phyloP scores from a whole-genome alignment of 257 asterid genomes.

The Anisodus tanguticus region DNA sequence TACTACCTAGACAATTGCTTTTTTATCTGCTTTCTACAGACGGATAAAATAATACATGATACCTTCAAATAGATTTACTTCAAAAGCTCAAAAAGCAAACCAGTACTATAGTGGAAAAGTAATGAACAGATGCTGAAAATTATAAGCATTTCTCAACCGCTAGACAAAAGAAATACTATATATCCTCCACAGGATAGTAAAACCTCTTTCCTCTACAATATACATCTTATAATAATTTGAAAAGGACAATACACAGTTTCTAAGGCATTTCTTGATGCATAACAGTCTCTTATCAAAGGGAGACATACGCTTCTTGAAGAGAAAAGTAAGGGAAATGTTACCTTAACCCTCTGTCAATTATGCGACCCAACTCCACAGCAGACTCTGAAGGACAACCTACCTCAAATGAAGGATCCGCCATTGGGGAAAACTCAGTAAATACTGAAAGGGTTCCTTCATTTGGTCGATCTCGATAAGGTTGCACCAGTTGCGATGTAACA shows the following conservation, averaged over 20 bases:
- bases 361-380: conserved; percentile 94
- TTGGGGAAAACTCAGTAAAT: conserved; percentile 92
- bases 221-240: not conserved
- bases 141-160: not conserved
- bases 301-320: not conserved
- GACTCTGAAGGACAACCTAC: conserved; percentile 87
- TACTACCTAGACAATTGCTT: not conserved
- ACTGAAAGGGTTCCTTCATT: conserved; percentile 86
- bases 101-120: not conserved
- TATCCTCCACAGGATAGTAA: conserved; percentile 13
- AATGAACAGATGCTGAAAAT: not conserved
- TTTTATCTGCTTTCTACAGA: not conserved
- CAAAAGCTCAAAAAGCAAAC: not conserved
- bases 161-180: not conserved
- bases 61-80: not conserved
- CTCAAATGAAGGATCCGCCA: conserved; percentile 99
- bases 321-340: conserved; percentile 32
- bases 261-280: not conserved
- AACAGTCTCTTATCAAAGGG: not conserved
- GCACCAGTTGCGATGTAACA: conserved; percentile 82
- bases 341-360: conserved; percentile 97
- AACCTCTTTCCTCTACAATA: not conserved
- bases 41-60: not conserved
- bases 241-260: not conserved
- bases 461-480: conserved; percentile 91